A percentile compares a stretch with the other conserved stretches of the same genome.
Evolutionary conservation across 73 alveolate genomes (phyloP).

Genomic region (Uronychia binucleata): DNA sequence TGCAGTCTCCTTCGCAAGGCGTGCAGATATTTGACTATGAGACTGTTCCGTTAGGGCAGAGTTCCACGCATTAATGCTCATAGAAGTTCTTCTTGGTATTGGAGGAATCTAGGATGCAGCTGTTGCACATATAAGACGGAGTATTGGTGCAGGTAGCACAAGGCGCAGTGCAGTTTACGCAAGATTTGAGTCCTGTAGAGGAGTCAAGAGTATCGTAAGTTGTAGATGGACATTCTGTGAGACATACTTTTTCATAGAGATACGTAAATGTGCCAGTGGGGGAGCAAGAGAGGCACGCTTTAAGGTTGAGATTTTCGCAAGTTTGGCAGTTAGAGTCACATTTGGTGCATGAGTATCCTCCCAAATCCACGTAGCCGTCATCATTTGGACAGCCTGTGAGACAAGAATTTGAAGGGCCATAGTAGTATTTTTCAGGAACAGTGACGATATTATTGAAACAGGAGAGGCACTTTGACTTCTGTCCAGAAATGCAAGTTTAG

Average conservation of each 20-base stretch:
- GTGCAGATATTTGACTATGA: slow-evolving; percentile 34
- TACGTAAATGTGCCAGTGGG: background rate
- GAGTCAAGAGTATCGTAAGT: background rate
- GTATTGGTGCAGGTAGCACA: slow-evolving; percentile 32
- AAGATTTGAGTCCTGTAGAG: background rate
- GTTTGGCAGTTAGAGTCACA: slow-evolving; percentile 27
- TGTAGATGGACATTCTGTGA: background rate
- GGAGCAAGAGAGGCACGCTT: background rate
- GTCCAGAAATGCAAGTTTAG: slow-evolving; percentile 26
- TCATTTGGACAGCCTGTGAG: background rate
- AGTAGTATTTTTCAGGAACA: slow-evolving; percentile 9
- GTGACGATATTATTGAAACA: slow-evolving; percentile 11
- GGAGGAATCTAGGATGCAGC: background rate
- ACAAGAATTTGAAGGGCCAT: background rate
- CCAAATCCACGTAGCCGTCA: background rate
- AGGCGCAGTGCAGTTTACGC: slow-evolving; percentile 30
- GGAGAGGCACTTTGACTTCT: slow-evolving; percentile 25
- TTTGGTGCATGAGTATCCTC: slow-evolving; percentile 9
- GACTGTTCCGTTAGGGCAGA: slow-evolving; percentile 38
- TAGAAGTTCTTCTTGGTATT: slow-evolving; percentile 12
- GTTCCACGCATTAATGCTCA: slow-evolving; percentile 28
- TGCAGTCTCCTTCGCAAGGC: slow-evolving; percentile 47
- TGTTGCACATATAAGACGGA: slow-evolving; percentile 2
- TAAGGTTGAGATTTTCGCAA: slow-evolving; percentile 1
- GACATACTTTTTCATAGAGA: background rate